A percentile compares a stretch with the other conserved stretches of the same genome.
phyloP scores from a whole-genome alignment of 441 rosid genomes.

The Manihot esculenta region DNA sequence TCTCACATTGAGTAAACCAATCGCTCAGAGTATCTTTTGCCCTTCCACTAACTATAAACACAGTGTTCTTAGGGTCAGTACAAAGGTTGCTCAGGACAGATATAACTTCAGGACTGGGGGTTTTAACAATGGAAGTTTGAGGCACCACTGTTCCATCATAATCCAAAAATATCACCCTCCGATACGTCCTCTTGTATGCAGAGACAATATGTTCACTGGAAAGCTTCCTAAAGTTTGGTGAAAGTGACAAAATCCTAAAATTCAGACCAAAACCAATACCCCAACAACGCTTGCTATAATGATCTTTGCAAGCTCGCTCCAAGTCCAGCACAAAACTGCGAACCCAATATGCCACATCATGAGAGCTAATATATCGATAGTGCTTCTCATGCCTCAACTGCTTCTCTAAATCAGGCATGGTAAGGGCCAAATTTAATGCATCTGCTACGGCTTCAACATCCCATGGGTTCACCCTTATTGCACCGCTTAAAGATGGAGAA shows the following conservation, averaged over 20 bases:
- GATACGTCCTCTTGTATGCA: constrained; percentile 56
- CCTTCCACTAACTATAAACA: constrained; percentile 86
- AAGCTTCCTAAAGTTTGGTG: constrained; percentile 80
- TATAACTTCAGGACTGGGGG: constrained; percentile 64
- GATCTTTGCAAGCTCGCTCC: constrained; percentile 72
- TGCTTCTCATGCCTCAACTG: constrained; percentile 75
- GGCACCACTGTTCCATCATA: constrained; percentile 87
- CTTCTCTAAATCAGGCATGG: constrained; percentile 53
- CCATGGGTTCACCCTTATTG: constrained; percentile 84
- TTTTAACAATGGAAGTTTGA: constrained; percentile 55
- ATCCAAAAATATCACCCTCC: constrained; percentile 83
- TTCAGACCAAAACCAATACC: constrained; percentile 79
- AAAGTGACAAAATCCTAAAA: constrained; percentile 72
- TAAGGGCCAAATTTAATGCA: constrained; percentile 51
- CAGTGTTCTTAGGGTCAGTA: constrained; percentile 65
- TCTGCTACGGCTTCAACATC: constrained; percentile 64
- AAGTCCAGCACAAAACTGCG: constrained; percentile 74
- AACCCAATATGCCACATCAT: constrained; percentile 85
- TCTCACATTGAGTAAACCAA: constrained; percentile 78
- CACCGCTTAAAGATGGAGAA: constrained; percentile 84
- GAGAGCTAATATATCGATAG: constrained; percentile 71
- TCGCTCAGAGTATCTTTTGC: constrained; percentile 62
- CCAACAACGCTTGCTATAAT: constrained; percentile 78
- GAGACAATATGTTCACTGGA: constrained; percentile 49
- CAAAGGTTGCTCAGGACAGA: constrained; percentile 57